Base-by-base conservation (phyloP, 306 rosid genomes). In the Luffa aegyptiaca region DNA sequence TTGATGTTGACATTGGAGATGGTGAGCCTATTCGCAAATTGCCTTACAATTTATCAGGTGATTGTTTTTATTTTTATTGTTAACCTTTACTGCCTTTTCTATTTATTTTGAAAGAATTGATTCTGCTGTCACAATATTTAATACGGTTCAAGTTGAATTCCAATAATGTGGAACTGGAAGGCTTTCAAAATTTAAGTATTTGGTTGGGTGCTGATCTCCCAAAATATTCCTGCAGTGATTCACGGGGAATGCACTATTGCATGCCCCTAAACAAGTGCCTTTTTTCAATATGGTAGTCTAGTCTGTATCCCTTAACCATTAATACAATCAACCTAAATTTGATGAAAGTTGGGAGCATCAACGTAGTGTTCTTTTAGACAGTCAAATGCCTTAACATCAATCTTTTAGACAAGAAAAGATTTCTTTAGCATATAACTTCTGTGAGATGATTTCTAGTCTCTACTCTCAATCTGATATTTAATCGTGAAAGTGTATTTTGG, bases 1-100 rank as follows among this genome's bases (percentile, higher is more conserved):
- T 95, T 88, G 97, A 95, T 84, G 98, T 95, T 13, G 96, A 95
- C 73, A 95, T 95, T 85, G 97, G 92, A 84, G 98, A 95, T 83
- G 98, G 98, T 11, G 88, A 89, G 89, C 98, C 98, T 72, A 83
- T 83, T 64, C 93, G 97, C 26, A 95, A 95, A 87, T 83, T 95
- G 90, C 98, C 98, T 42, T 91, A 90, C 91, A 92, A 92, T 78
- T 90, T 87, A 81, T 86, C 97, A 83, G 97, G 98, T 95, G 85
- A 61, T 46, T 61, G 21, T 83, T 77, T 77, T 39, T 73, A 68
- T n/a, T 75, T 26, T 31, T 69, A 48, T 36, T 16, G 33, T 61
- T 18, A 8, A 59, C 37, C 46, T 69, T 46, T 61, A 61, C 62
- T 75, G 13, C 39, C 52, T 57, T 39, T 59, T 63, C 59, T 33